Evolutionary conservation across 495 filamentous ascomycete genomes (phyloP).

Genomic region (Xylaria curta): DNA sequence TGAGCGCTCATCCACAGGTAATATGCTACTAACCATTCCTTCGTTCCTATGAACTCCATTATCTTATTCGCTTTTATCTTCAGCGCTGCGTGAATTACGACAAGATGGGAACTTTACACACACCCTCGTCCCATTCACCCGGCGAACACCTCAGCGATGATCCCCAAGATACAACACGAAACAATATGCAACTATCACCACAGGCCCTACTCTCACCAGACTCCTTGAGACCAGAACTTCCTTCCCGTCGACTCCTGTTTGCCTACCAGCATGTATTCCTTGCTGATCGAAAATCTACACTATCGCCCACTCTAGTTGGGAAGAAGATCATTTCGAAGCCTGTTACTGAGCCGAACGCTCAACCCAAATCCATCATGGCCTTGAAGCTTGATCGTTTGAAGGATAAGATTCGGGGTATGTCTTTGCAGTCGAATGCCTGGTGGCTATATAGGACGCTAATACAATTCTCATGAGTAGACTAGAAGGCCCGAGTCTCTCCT

Average conservation of each 20-base stretch:
- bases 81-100: not conserved
- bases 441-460: not conserved
- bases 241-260: slow-evolving; percentile 13
- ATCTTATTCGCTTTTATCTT: not conserved
- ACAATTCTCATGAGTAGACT: not conserved
- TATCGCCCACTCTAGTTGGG: not conserved
- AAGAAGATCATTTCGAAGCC: not conserved
- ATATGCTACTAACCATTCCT: not conserved
- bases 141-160: not conserved
- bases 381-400: slow-evolving; percentile 10
- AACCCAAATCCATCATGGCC: slow-evolving; percentile 22
- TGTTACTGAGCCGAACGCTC: not conserved
- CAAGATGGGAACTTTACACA: not conserved
- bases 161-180: not conserved
- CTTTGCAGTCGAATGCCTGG: not conserved
- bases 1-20: not conserved
- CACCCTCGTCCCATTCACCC: not conserved
- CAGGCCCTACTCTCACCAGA: not conserved
- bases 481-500: not conserved
- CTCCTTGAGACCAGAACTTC: not conserved
- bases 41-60: slow-evolving; percentile 9
- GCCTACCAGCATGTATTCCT: slow-evolving; percentile 16
- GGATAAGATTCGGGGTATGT: slow-evolving; percentile 17
- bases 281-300: not conserved
- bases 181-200: not conserved